Evolutionary conservation across 352 stramenopile species (phyloP).

Genomic region (Phytopythium aichiense): DNA sequence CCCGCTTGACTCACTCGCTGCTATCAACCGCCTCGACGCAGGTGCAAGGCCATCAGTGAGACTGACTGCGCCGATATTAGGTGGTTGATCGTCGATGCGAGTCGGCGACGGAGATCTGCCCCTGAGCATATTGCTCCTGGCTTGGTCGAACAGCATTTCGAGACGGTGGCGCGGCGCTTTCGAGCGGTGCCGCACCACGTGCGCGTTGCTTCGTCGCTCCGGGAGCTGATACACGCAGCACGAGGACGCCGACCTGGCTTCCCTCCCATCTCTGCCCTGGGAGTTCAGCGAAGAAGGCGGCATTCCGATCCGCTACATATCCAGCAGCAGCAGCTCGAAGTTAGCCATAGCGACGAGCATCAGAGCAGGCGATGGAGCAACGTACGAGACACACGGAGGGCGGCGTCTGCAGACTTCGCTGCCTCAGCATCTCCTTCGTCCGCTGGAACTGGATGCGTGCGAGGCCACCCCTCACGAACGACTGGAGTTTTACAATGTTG

Average conservation of each 20-base stretch:
- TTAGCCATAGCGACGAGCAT: not conserved
- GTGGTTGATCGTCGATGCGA: not conserved
- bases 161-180: conserved; percentile 4
- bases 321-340: not conserved
- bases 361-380: conserved; percentile 6
- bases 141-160: conserved; percentile 9
- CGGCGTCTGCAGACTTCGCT: conserved; percentile 9
- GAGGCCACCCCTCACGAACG: conserved; percentile 41
- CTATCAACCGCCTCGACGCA: conserved; percentile 14
- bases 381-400: conserved; percentile 26
- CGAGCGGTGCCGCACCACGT: conserved; percentile 7
- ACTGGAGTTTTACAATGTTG: conserved; percentile 47
- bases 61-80: not conserved
- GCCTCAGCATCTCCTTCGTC: conserved; percentile 19
- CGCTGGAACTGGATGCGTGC: conserved; percentile 19
- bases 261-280: not conserved
- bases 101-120: not conserved
- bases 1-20: conserved; percentile 7
- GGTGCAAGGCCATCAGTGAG: conserved; percentile 1
- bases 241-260: conserved; percentile 6
- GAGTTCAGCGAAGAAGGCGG: not conserved
- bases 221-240: conserved; percentile 27
- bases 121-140: not conserved
- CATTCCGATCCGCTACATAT: conserved; percentile 10
- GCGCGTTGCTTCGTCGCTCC: conserved; percentile 12